phyloP scores from a whole-genome alignment of 2,329 filamentous ascomycete genomes.

The Phialophora chinensis region DNA sequence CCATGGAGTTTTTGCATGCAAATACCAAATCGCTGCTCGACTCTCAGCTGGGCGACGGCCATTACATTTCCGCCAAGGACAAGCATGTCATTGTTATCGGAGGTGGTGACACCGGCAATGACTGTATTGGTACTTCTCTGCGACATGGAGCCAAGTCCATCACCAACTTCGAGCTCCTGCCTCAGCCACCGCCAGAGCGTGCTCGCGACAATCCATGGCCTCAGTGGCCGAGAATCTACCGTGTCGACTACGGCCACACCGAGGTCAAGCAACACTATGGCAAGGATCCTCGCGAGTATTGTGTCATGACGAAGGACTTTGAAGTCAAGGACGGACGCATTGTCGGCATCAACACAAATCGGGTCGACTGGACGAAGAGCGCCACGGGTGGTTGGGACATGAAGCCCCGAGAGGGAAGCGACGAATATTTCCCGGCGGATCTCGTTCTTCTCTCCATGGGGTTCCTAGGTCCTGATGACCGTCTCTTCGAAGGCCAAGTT shows the following conservation, averaged over 20 bases:
- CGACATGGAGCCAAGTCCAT: conserved; percentile 95
- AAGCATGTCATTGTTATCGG: conserved; percentile 97
- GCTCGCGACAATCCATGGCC: conserved; percentile 96
- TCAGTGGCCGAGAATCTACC: conserved; percentile 97
- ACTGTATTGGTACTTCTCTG: conserved; percentile 95
- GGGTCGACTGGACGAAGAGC: conserved; percentile 94
- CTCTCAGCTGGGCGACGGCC: conserved; percentile 79
- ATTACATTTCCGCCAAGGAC: conserved; percentile 92
- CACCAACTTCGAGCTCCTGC: conserved; percentile 93
- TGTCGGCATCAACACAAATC: conserved; percentile 93
- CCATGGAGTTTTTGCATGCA: conserved; percentile 96
- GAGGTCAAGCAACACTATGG: conserved; percentile 97
- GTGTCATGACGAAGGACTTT: conserved; percentile 97
- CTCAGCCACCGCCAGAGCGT: conserved; percentile 88
- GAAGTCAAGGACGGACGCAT: conserved; percentile 90
- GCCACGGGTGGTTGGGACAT: conserved; percentile 94
- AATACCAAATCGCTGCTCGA: conserved; percentile 98
- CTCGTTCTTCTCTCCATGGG: conserved; percentile 95
- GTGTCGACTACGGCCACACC: conserved; percentile 95
- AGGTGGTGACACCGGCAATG: conserved; percentile 96
- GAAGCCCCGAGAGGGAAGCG: conserved; percentile 92
- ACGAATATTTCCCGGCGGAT: conserved; percentile 96
- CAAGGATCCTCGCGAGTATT: conserved; percentile 94
- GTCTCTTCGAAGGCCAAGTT: conserved; percentile 82
- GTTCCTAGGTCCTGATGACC: conserved; percentile 91